Evolutionary conservation across 345 rosid species (phyloP).

Genomic region (Turritis glabra): DNA sequence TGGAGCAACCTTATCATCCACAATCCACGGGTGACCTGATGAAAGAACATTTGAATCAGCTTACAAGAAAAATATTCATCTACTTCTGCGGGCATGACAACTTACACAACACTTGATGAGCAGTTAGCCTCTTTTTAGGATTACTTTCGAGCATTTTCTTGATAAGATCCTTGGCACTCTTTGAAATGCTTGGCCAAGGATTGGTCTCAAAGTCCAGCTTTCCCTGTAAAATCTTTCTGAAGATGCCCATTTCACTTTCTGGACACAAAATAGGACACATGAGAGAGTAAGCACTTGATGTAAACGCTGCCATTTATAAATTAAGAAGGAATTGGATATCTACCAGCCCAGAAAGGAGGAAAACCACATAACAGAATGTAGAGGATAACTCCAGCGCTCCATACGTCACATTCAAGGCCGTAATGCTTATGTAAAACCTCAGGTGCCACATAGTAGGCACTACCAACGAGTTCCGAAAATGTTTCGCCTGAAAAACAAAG

Average conservation of each 20-base stretch:
- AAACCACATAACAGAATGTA: constrained; percentile 72
- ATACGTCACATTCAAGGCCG: constrained; percentile 70
- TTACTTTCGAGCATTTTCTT: constrained; percentile 65
- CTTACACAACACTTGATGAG: constrained; percentile 81
- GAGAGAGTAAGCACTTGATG: constrained; percentile 12
- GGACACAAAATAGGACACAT: constrained; percentile 23
- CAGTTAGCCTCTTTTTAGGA: constrained; percentile 65
- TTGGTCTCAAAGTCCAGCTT: constrained; percentile 59
- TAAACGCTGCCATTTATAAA: not conserved
- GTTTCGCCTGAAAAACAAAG: constrained; percentile 45
- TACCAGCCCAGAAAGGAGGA: constrained; percentile 89
- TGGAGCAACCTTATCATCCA: constrained; percentile 78
- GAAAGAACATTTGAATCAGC: constrained; percentile 2
- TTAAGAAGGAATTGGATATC: constrained; percentile 21
- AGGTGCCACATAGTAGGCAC: constrained; percentile 85
- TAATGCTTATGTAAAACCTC: constrained; percentile 73
- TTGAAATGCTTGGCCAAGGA: constrained; percentile 83
- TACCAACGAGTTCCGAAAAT: constrained; percentile 74
- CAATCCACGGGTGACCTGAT: constrained; percentile 80
- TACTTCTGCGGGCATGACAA: not conserved
- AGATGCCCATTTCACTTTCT: constrained; percentile 80
- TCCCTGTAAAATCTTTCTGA: constrained; percentile 67
- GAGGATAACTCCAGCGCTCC: constrained; percentile 85
- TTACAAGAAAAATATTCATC: not conserved
- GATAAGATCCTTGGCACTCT: constrained; percentile 75